phyloP scores from a whole-genome alignment of 2,329 filamentous ascomycete species.

The Ceratocystis colombiana region DNA sequence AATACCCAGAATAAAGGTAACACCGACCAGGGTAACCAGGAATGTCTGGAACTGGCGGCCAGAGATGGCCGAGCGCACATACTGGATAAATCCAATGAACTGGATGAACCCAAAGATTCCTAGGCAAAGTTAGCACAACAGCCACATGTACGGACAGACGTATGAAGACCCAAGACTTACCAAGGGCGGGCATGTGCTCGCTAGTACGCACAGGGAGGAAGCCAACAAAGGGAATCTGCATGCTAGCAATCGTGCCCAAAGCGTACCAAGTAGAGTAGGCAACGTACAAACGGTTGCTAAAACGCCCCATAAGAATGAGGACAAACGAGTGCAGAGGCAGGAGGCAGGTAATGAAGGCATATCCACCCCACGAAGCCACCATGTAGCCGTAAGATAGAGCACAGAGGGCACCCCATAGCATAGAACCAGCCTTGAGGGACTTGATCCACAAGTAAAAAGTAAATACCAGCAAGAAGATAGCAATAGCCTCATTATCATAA shows the following conservation, averaged over 20 bases:
- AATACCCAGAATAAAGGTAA: conserved; percentile 63
- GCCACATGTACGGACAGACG: neutral
- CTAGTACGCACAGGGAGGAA: conserved; percentile 94
- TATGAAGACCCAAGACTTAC: conserved; percentile 41
- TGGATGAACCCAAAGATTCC: conserved; percentile 94
- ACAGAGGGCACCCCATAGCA: conserved; percentile 90
- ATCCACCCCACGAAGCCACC: conserved; percentile 98
- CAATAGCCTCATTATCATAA: conserved; percentile 99
- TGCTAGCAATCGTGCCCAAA: conserved; percentile 87
- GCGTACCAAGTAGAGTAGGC: conserved; percentile 98
- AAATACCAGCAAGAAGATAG: conserved; percentile 95
- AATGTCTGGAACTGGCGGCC: conserved; percentile 92
- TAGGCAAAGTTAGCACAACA: conserved; percentile 32
- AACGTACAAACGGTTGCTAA: conserved; percentile 87
- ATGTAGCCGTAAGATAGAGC: conserved; percentile 99
- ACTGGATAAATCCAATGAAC: conserved; percentile 84
- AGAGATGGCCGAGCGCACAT: conserved; percentile 75
- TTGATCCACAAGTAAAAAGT: conserved; percentile 99
- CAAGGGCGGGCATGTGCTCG: conserved; percentile 95
- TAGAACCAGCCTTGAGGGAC: conserved; percentile 88
- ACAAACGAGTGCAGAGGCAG: conserved; percentile 90
- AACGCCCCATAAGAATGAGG: conserved; percentile 91
- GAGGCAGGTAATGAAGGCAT: conserved; percentile 98
- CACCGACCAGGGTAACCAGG: conserved; percentile 62
- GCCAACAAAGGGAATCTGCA: conserved; percentile 98